These are phyloP conservation scores for Gastrolobium bilobum DNA, from an alignment of 306 rosid species.

Conservation along the genomic window DNA sequence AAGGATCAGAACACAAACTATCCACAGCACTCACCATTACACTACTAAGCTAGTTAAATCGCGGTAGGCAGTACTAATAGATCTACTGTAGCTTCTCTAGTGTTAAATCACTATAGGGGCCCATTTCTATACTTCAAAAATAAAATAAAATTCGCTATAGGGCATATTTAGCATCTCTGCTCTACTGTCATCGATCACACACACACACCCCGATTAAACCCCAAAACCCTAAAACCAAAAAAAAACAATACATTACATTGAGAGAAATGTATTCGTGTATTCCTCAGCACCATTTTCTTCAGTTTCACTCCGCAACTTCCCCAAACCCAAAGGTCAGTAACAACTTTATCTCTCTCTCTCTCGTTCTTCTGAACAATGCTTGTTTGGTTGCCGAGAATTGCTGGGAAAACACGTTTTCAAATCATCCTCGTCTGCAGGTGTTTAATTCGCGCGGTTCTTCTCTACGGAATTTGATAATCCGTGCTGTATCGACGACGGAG, in stretches of 20 bases:
- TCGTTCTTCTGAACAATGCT: background rate
- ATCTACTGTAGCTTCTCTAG: no score
- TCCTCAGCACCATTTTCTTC: constrained; percentile 54
- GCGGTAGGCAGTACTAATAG: no score
- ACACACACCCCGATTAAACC: no score
- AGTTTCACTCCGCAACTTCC: constrained; percentile 39
- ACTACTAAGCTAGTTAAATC: no score
- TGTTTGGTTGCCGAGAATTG: background rate
- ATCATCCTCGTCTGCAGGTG: constrained; percentile 29
- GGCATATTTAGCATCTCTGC: no score
- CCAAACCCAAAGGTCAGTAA: constrained; percentile 53
- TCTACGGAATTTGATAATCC: constrained; percentile 35
- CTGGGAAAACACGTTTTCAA: background rate
- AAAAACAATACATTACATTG: background rate
- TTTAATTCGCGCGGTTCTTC: constrained; percentile 38
- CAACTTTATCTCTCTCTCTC: constrained; percentile 7
- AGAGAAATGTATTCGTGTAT: constrained; percentile 53
- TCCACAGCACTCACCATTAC: no score
- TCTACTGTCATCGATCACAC: no score
- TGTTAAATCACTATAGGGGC: no score
- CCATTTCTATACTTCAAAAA: no score
- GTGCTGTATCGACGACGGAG: constrained; percentile 51
- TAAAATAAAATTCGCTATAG: no score
- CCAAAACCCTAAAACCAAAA: background rate
- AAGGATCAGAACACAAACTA: no score